Base-by-base conservation (phyloP, 768 basidiomycete genomes). In the Clitopilus hobsonii region DNA sequence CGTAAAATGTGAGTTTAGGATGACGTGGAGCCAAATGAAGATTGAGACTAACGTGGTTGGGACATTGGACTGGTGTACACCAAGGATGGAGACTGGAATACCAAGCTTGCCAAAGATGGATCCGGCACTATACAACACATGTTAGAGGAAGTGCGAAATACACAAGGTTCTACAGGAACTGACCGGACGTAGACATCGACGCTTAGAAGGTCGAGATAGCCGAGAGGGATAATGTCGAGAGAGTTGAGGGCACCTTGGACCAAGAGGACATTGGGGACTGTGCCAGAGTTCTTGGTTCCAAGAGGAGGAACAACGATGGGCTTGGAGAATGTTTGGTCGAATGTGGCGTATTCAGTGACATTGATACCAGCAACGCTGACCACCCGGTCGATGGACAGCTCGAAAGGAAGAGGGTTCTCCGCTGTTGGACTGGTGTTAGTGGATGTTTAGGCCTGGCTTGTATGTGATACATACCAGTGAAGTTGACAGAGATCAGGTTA, bases 281-380 rank as follows among this genome's bases (percentile, higher is more conserved):
- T 71, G 1, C 86, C 86, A 23, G 82, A 83, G 65, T 86, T 86
- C 49, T 77, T 79, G 1, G 76, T 78, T 41, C 76, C 71, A 26
- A 74, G 65, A 45, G 77, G 72, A 6, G 78, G 73, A 2, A 85
- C 77, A 20, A 83, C 69, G 38, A 83, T 70, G 45, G 81, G 81
- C 36, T 60, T 69, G 53, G 74, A 61, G 71, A 87, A 88, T 3
- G 74, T 70, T 57, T 84, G 80, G 58, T 78, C 74, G 65, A 88
- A 87, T 41, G 74, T 73, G 18, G 86, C 84, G 60, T 75, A 87
- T 28, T 70, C 74, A 30, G 77, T 76, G 13, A 76, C 79, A 54
- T 84, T 75, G 49, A 88, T 66, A 0, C 79, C 77, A 3, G 77
- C 77, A 50, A 76, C 64, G 54, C 71, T 68, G 51, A 65, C 66